A percentile compares a stretch with the other conserved stretches of the same genome.
phyloP scores from a whole-genome alignment of 2,329 filamentous ascomycete genomes.

The Aspergillus jensenii region DNA sequence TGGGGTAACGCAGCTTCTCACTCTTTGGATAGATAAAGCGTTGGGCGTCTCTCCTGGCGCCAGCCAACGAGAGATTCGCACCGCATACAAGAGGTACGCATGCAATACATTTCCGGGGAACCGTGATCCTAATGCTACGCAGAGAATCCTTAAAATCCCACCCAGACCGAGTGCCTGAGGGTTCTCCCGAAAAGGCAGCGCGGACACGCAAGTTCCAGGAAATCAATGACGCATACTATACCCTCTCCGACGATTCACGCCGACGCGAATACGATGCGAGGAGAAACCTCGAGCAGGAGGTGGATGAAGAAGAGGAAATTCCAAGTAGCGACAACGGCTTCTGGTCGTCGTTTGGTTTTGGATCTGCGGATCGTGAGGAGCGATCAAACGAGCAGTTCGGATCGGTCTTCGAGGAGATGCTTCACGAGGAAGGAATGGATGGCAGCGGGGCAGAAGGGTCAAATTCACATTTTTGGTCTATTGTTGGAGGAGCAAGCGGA shows the following conservation, averaged over 20 bases:
- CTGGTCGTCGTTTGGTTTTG: slow-evolving; percentile 72
- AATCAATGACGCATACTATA: slow-evolving; percentile 92
- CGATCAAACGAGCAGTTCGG: slow-evolving; percentile 74
- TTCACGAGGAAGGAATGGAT: slow-evolving; percentile 80
- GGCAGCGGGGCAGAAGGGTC: slow-evolving; percentile 47
- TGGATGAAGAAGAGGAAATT: slow-evolving; percentile 52
- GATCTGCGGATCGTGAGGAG: slow-evolving; percentile 36
- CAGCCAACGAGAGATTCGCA: slow-evolving; percentile 78
- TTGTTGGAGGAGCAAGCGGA: slow-evolving; percentile 82
- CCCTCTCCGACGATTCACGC: slow-evolving; percentile 74
- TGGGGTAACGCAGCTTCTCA: neutral
- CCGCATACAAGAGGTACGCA: slow-evolving; percentile 86
- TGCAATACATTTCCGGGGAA: neutral
- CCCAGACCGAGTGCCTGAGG: slow-evolving; percentile 80
- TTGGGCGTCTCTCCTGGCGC: slow-evolving; percentile 74
- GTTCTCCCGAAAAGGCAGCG: slow-evolving; percentile 76
- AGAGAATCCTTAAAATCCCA: slow-evolving; percentile 82
- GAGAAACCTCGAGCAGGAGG: slow-evolving; percentile 57
- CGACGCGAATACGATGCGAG: slow-evolving; percentile 77
- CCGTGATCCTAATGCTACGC: slow-evolving; percentile 43
- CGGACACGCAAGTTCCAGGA: slow-evolving; percentile 88
- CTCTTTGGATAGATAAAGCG: slow-evolving; percentile 60
- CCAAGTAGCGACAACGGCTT: slow-evolving; percentile 56
- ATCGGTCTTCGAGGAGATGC: slow-evolving; percentile 86
- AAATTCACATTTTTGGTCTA: slow-evolving; percentile 78